phyloP scores from a whole-genome alignment of 2,329 filamentous ascomycete species.

The Didymella glomerata region DNA sequence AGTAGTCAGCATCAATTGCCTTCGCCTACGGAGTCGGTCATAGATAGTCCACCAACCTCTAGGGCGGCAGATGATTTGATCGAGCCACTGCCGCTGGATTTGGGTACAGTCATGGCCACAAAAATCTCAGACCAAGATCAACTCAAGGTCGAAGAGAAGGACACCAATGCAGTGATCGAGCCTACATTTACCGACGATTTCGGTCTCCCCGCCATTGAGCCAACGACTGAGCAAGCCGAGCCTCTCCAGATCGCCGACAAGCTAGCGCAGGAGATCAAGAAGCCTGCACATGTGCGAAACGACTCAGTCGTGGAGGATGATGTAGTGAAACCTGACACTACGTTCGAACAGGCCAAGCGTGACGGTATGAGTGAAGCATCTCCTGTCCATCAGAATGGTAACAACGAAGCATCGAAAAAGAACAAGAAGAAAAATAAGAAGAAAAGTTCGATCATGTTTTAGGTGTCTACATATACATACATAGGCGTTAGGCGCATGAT shows the following conservation, averaged over 20 bases:
- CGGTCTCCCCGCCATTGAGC: slow-evolving; percentile 13
- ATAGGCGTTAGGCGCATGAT: background rate
- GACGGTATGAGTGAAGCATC: background rate
- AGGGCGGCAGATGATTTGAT: slow-evolving; percentile 1
- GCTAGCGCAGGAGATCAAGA: background rate
- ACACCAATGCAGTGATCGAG: background rate
- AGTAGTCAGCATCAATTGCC: slow-evolving; percentile 8
- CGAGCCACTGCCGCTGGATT: background rate
- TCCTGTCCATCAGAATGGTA: background rate
- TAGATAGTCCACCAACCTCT: background rate
- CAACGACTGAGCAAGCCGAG: background rate
- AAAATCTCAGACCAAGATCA: no score
- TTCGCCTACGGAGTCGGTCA: slow-evolving; percentile 10
- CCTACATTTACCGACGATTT: slow-evolving; percentile 1
- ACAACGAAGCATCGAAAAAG: slow-evolving; percentile 5
- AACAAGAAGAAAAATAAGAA: slow-evolving; percentile 16
- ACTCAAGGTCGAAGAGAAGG: background rate
- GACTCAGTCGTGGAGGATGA: slow-evolving; percentile 11
- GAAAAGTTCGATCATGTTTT: slow-evolving; percentile 12
- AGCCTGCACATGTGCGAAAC: background rate
- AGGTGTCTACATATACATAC: background rate
- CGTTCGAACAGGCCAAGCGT: background rate
- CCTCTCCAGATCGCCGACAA: background rate
- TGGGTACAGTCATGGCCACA: no score
- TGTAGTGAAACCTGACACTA: background rate